These are phyloP conservation scores for Aegilops tauschii DNA, from an alignment of 176 grass and related monocot genomes.

Conservation along the genomic window DNA sequence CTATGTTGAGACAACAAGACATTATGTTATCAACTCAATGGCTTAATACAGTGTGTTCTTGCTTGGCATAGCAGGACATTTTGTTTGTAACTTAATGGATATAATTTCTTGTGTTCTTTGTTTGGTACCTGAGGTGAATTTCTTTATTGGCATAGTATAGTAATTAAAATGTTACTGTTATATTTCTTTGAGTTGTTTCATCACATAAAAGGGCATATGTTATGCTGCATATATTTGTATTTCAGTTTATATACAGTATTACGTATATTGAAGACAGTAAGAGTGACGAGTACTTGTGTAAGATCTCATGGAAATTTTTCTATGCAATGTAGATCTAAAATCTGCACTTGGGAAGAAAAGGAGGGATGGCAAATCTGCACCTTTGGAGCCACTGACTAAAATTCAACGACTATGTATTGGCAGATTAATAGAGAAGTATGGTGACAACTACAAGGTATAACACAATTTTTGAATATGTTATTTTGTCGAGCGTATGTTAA, in stretches of 20 bases:
- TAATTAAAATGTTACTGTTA: neutral
- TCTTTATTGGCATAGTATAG: too few relatives aligned
- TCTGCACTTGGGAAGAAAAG: conserved; percentile 85
- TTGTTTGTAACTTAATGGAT: too few relatives aligned
- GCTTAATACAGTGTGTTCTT: too few relatives aligned
- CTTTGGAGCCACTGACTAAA: conserved; percentile 63
- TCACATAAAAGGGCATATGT: neutral
- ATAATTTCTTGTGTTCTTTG: too few relatives aligned
- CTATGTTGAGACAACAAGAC: too few relatives aligned
- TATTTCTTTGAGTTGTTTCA: neutral
- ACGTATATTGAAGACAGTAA: neutral
- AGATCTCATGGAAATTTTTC: conserved; percentile 14
- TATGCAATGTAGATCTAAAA: conserved; percentile 66
- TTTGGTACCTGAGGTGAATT: too few relatives aligned
- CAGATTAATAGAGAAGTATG: conserved; percentile 86
- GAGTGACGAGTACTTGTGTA: conserved; percentile 3
- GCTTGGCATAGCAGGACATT: too few relatives aligned
- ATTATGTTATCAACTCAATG: too few relatives aligned
- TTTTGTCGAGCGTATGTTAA: neutral
- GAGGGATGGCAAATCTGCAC: conserved; percentile 67
- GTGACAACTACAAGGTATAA: conserved; percentile 79
- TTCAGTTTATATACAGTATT: neutral
- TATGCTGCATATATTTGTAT: neutral
- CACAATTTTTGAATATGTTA: neutral
- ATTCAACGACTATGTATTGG: conserved; percentile 66